Percentiles rank a stretch among this genome's conserved stretches.
phyloP scores from a whole-genome alignment of 2,329 filamentous ascomycete genomes.

The Nothomitra cinnamomea region DNA sequence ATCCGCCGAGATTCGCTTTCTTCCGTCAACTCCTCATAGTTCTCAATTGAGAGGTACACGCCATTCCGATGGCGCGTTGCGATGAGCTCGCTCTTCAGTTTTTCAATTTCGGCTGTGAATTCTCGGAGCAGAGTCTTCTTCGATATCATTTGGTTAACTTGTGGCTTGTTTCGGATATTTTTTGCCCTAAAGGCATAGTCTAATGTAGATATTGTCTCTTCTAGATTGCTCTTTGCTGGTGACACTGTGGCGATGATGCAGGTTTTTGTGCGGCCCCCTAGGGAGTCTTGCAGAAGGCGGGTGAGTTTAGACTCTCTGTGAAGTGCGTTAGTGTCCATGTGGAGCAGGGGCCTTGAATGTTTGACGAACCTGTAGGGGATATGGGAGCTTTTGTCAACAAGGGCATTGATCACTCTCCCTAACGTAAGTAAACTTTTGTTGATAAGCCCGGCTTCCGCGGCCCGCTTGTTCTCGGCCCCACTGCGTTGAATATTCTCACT shows the following conservation, averaged over 20 bases:
- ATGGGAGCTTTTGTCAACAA: constrained; percentile 77
- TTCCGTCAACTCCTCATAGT: constrained; percentile 78
- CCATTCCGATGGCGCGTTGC: constrained; percentile 86
- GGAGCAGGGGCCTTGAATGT: background rate
- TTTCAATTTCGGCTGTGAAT: constrained; percentile 85
- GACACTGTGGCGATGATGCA: constrained; percentile 97
- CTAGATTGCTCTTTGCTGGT: constrained; percentile 82
- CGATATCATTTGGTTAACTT: constrained; percentile 78
- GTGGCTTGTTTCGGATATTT: constrained; percentile 96
- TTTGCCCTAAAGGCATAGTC: constrained; percentile 97
- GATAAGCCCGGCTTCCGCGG: constrained; percentile 87
- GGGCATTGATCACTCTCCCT: constrained; percentile 89
- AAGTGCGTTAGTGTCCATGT: constrained; percentile 6
- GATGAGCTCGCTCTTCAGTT: constrained; percentile 83
- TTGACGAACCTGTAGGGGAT: constrained; percentile 49
- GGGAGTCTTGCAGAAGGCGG: constrained; percentile 82
- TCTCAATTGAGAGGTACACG: constrained; percentile 79
- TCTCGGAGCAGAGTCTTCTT: constrained; percentile 87
- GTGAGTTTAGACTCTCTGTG: constrained; percentile 89
- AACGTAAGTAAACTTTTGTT: constrained; percentile 95
- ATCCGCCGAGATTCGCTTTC: constrained; percentile 87
- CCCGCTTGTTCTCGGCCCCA: constrained; percentile 94
- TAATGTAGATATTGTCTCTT: constrained; percentile 94
- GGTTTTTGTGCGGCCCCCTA: constrained; percentile 89
- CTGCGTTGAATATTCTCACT: constrained; percentile 97